These are phyloP conservation scores for Leishmania turanica DNA, from an alignment of 208 protist genomes.

Conservation along the genomic window DNA sequence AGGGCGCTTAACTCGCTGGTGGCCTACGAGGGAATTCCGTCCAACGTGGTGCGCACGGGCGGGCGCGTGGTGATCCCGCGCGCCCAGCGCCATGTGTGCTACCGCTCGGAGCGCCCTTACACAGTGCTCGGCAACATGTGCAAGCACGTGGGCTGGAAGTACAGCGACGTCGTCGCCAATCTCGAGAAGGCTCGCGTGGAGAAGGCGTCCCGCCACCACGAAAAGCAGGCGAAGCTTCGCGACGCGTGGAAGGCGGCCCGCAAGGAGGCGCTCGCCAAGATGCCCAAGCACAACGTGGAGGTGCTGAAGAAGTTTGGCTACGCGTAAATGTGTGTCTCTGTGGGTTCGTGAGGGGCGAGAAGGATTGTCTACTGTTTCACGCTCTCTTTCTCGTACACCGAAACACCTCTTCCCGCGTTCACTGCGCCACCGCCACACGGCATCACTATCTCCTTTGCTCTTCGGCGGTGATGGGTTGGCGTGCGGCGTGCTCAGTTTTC, in stretches of 20 bases:
- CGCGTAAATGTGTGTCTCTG: conserved; percentile 45
- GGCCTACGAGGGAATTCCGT: conserved; percentile 83
- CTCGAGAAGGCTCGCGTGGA: conserved; percentile 77
- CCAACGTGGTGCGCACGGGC: conserved; percentile 68
- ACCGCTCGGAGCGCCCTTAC: conserved; percentile 78
- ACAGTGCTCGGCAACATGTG: conserved; percentile 87
- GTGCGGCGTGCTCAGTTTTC: neutral
- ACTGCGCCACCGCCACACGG: neutral
- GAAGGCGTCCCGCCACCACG: conserved; percentile 68
- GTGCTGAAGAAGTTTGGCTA: conserved; percentile 92
- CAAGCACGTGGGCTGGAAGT: conserved; percentile 91
- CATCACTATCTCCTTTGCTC: neutral
- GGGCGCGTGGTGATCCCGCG: conserved; percentile 73
- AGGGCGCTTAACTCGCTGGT: conserved; percentile 71
- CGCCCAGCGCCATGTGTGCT: conserved; percentile 79
- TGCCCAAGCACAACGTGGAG: conserved; percentile 84
- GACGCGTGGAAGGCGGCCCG: conserved; percentile 68
- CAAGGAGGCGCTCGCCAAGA: conserved; percentile 79
- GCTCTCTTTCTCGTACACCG: neutral
- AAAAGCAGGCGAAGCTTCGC: conserved; percentile 74
- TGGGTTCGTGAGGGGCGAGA: neutral
- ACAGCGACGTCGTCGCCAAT: conserved; percentile 82
- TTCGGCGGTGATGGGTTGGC: neutral
- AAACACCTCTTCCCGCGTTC: conserved; percentile 11
- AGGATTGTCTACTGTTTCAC: neutral